These are phyloP conservation scores for Dryas integrifolia DNA, from an alignment of 331 rosid species.

Conservation along the genomic window DNA sequence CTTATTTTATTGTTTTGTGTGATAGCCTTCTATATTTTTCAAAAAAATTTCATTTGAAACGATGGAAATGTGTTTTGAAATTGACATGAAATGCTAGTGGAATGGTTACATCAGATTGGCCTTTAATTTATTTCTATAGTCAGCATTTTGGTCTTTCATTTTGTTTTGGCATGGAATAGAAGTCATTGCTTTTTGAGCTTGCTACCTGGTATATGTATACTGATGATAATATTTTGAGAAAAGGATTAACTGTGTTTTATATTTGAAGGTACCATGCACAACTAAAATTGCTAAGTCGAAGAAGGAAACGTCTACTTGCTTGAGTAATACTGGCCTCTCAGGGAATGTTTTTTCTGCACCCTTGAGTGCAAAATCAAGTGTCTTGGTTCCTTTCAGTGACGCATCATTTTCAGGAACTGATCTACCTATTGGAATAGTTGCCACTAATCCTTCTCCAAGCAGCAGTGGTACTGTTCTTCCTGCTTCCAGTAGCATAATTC, in stretches of 20 bases:
- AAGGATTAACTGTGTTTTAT: constrained; percentile 11
- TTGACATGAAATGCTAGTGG: constrained; percentile 1
- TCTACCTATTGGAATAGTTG: constrained; percentile 22
- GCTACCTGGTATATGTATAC: neutral
- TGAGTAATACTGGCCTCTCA: constrained; percentile 17
- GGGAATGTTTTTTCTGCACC: constrained; percentile 21
- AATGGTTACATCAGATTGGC: neutral
- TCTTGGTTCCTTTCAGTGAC: constrained; percentile 37
- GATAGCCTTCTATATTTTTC: neutral
- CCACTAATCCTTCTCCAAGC: constrained; percentile 29
- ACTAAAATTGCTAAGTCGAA: constrained; percentile 53
- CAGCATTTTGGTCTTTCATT: constrained; percentile 1
- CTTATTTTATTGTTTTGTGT: neutral
- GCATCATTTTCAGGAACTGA: constrained; percentile 24
- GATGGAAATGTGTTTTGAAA: neutral
- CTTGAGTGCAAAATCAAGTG: constrained; percentile 37
- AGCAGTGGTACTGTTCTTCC: constrained; percentile 7
- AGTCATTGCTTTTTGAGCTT: neutral
- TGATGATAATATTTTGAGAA: neutral
- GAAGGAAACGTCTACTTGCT: constrained; percentile 37
- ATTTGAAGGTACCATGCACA: constrained; percentile 51
- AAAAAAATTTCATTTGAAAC: neutral
- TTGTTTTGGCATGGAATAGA: neutral
- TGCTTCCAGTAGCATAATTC: constrained; percentile 10
- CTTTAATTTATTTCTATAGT: neutral